phyloP scores from a whole-genome alignment of 2,329 filamentous ascomycete species.

The Neurospora sp. region DNA sequence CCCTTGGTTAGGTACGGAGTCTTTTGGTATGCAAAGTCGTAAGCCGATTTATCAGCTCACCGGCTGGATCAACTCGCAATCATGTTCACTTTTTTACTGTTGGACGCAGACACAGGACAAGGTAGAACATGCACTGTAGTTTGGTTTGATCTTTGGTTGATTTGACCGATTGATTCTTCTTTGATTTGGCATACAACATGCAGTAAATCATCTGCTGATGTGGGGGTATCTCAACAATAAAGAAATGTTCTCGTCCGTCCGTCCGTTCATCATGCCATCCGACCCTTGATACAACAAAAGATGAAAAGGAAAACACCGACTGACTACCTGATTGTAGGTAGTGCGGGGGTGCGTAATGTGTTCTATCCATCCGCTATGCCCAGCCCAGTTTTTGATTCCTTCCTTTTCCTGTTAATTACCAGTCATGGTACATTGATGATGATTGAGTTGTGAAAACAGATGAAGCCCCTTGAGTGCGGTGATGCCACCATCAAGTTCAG shows the following conservation, averaged over 20 bases:
- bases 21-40: not conserved
- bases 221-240: not conserved
- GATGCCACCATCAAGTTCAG: not conserved
- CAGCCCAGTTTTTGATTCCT: not conserved
- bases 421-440: too few relatives aligned
- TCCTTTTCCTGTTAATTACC: not conserved
- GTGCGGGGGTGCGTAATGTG: not conserved
- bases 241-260: not conserved
- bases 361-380: not conserved
- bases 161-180: not conserved
- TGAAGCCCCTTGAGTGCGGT: not conserved
- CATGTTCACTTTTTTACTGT: not conserved
- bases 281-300: not conserved
- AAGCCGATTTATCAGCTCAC: not conserved
- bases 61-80: not conserved
- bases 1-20: not conserved
- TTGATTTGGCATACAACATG: not conserved
- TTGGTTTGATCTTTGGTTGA: not conserved
- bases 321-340: not conserved
- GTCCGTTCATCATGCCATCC: not conserved
- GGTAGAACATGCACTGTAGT: not conserved
- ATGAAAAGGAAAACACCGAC: not conserved
- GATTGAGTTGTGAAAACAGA: not conserved
- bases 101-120: not conserved
- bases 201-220: not conserved